A percentile compares a stretch with the other conserved stretches of the same genome.
Evolutionary conservation across 371 early-diverging fungal genomes (phyloP).

Genomic region (Mortierella sp.): DNA sequence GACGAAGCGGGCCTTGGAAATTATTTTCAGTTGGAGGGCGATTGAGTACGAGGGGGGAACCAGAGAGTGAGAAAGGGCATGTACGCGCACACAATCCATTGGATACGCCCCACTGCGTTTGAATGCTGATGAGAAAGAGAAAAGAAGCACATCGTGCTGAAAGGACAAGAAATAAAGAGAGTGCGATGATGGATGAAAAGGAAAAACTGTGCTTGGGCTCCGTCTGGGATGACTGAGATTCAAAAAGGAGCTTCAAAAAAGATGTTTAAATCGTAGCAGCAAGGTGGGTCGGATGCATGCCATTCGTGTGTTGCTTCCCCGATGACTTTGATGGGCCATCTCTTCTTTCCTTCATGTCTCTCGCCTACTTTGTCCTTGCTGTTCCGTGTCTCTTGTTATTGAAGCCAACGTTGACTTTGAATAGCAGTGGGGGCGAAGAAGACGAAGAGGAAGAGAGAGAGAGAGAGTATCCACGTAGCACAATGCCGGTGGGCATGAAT

Average conservation of each 20-base stretch:
- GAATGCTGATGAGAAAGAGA: background rate
- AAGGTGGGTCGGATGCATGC: background rate
- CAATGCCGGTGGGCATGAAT: background rate
- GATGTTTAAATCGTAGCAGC: background rate
- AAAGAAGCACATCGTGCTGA: background rate
- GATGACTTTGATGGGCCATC: conserved; percentile 1
- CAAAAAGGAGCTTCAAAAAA: background rate
- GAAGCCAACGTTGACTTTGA: background rate
- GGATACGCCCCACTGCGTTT: background rate
- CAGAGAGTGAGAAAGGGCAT: too few relatives aligned
- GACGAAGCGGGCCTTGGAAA: conserved; percentile 2
- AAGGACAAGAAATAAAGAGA: background rate
- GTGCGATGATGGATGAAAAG: background rate
- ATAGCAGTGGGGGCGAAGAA: too few relatives aligned
- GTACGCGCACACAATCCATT: background rate
- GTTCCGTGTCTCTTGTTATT: background rate
- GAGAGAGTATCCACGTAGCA: background rate
- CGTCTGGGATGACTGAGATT: background rate
- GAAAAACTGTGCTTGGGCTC: conserved; percentile 7
- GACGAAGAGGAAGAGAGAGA: too few relatives aligned
- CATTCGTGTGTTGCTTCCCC: background rate
- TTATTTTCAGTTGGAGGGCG: background rate
- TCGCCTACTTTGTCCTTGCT: background rate
- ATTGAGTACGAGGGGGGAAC: background rate
- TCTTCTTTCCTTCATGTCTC: background rate